Percentiles rank a stretch among this genome's conserved stretches.
phyloP scores from a whole-genome alignment of 306 rosid genomes.

The Vicia faba region DNA sequence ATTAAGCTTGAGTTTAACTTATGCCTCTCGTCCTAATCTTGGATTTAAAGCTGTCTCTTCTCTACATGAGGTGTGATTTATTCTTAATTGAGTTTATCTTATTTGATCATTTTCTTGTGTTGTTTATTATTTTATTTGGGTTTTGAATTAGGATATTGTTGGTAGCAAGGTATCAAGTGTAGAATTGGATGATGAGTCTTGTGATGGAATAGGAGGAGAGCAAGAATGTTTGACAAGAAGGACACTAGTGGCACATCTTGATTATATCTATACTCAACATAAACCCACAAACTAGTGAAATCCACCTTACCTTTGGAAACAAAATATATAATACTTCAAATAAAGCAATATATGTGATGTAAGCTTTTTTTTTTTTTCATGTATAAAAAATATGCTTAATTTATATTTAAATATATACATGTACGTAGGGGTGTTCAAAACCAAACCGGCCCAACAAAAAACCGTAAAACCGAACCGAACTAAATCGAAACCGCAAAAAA shows the following conservation, averaged over 20 bases:
- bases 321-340: conserved; percentile 3
- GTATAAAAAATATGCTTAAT: background rate
- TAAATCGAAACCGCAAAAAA: no score
- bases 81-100: background rate
- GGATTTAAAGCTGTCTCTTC: conserved; percentile 19
- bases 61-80: conserved; percentile 38
- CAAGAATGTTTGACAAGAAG: conserved; percentile 78
- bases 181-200: conserved; percentile 50
- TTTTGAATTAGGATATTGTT: conserved; percentile 40
- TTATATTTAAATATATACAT: background rate
- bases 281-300: conserved; percentile 41
- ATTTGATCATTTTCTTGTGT: background rate
- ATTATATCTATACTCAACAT: conserved; percentile 74
- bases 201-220: conserved; percentile 44
- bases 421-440: background rate
- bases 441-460: no score
- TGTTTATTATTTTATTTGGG: conserved; percentile 7
- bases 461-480: no score
- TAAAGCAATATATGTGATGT: conserved; percentile 16
- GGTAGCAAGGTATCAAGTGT: background rate
- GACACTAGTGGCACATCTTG: conserved; percentile 64
- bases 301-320: background rate
- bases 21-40: conserved; percentile 46
- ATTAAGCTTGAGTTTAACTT: conserved; percentile 47
- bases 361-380: background rate